phyloP scores from a whole-genome alignment of 2,329 filamentous ascomycete genomes.

The Colletotrichum incanum region DNA sequence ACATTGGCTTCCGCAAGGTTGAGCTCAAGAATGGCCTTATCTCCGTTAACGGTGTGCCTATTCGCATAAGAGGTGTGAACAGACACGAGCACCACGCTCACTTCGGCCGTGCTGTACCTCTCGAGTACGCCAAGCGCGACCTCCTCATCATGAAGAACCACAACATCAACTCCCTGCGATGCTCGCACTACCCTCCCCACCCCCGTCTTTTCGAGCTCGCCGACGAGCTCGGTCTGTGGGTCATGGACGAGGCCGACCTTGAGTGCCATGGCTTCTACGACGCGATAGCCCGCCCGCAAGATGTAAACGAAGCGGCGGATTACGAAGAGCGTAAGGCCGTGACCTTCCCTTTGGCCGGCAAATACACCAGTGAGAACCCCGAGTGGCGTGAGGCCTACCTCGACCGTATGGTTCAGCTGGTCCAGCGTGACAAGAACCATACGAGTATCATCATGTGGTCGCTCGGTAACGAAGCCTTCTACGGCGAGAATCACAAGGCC shows the following conservation, averaged over 20 bases:
- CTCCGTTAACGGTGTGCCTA: conserved; percentile 73
- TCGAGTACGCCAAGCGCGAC: conserved; percentile 74
- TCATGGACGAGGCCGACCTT: conserved; percentile 66
- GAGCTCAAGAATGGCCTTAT: conserved; percentile 74
- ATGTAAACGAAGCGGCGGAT: conserved; percentile 70
- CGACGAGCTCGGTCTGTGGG: conserved; percentile 78
- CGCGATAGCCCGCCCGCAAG: conserved; percentile 63
- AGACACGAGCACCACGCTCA: conserved; percentile 79
- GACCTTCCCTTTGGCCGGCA: conserved; percentile 68
- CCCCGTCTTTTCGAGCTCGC: conserved; percentile 72
- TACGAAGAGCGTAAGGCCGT: conserved; percentile 74
- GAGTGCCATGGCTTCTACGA: conserved; percentile 71
- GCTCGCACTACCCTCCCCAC: conserved; percentile 78
- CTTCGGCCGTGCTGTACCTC: conserved; percentile 74
- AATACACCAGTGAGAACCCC: conserved; percentile 74
- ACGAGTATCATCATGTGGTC: conserved; percentile 82
- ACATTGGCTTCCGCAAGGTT: conserved; percentile 75
- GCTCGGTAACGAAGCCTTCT: conserved; percentile 82
- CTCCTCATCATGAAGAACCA: conserved; percentile 78
- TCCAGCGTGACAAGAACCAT: conserved; percentile 80
- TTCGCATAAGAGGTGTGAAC: conserved; percentile 77
- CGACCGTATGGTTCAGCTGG: conserved; percentile 75
- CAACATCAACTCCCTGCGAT: conserved; percentile 80
- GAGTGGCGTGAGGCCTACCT: conserved; percentile 76
- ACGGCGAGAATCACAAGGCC: conserved; percentile 76